Evolutionary conservation across 1,284 basidiomycete genomes (phyloP).

Genomic region (Sphaerobolus stellatus): DNA sequence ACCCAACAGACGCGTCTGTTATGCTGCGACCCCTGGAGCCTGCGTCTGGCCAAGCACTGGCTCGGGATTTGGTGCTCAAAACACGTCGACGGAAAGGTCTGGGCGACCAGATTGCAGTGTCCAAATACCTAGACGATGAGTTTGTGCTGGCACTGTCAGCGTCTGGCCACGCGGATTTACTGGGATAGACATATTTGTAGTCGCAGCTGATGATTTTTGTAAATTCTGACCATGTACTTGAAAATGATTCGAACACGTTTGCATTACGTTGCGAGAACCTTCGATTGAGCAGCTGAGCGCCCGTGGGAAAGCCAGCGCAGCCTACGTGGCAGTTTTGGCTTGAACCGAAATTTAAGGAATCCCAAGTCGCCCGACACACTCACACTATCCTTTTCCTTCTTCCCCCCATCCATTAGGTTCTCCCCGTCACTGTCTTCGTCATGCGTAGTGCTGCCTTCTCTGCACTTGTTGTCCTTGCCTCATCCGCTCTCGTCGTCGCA

Average conservation of each 20-base stretch:
- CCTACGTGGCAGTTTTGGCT: conserved; percentile 51
- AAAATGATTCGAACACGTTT: conserved; percentile 15
- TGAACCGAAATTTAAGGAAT: conserved; percentile 8
- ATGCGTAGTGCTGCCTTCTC: conserved; percentile 59
- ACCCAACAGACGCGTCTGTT: conserved; percentile 95
- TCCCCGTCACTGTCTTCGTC: conserved; percentile 25
- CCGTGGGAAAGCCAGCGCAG: conserved; percentile 17
- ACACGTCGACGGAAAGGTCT: conserved; percentile 94
- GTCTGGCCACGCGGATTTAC: conserved; percentile 84
- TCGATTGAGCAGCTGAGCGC: background rate
- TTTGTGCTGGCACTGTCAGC: conserved; percentile 90
- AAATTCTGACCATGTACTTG: conserved; percentile 3
- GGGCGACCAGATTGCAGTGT: conserved; percentile 90
- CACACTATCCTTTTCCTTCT: conserved; percentile 24
- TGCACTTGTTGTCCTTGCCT: conserved; percentile 63
- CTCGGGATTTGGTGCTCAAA: conserved; percentile 93
- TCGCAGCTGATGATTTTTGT: too few species aligned
- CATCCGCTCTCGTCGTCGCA: conserved; percentile 44
- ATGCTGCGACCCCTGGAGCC: conserved; percentile 95
- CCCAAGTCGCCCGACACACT: conserved; percentile 1
- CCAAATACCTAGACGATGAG: conserved; percentile 93
- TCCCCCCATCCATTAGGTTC: conserved; percentile 33
- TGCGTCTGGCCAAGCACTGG: conserved; percentile 89
- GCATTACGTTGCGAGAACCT: conserved; percentile 10
- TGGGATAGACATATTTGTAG: conserved; percentile 51